Conservation (phyloP, 768 basidiomycete genomes). For the Suillus subaureus region DNA sequence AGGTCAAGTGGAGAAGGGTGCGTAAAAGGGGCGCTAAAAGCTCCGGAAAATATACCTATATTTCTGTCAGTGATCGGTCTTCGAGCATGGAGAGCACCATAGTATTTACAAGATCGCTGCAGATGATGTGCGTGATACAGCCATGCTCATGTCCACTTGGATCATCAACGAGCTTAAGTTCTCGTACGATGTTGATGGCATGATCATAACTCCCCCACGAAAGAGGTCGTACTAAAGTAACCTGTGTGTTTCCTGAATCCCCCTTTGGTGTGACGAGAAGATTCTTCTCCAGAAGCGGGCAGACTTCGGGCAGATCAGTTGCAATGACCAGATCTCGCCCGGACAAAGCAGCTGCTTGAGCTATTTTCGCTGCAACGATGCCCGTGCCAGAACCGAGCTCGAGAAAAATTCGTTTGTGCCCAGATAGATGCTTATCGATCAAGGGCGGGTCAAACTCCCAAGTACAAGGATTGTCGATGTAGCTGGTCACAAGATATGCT, state of each 20-base stretch:
- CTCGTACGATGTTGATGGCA: constrained; percentile 39
- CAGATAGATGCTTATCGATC: constrained; percentile 19
- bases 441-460: constrained; percentile 61
- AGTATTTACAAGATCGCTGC: constrained; percentile 78
- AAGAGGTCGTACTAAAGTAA: constrained; percentile 52
- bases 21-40: constrained; percentile 77
- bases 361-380: constrained; percentile 53
- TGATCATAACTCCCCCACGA: constrained; percentile 67
- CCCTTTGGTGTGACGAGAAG: constrained; percentile 17
- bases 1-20: constrained; percentile 72
- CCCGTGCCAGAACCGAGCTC: constrained; percentile 86
- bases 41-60: constrained; percentile 83
- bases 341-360: constrained; percentile 39
- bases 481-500: constrained; percentile 59
- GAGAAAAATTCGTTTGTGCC: constrained; percentile 43
- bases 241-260: constrained; percentile 1
- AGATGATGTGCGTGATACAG: constrained; percentile 65
- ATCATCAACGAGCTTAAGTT: constrained; percentile 30
- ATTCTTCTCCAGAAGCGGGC: constrained; percentile 49
- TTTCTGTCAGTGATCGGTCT: constrained; percentile 8
- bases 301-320: constrained; percentile 82
- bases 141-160: constrained; percentile 13
- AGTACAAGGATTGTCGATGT: constrained; percentile 44
- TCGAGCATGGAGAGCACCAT: neutral
- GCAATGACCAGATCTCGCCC: constrained; percentile 41